Base-by-base conservation (phyloP, 2,329 filamentous ascomycete genomes). In the Myriosclerotinia curreyana region DNA sequence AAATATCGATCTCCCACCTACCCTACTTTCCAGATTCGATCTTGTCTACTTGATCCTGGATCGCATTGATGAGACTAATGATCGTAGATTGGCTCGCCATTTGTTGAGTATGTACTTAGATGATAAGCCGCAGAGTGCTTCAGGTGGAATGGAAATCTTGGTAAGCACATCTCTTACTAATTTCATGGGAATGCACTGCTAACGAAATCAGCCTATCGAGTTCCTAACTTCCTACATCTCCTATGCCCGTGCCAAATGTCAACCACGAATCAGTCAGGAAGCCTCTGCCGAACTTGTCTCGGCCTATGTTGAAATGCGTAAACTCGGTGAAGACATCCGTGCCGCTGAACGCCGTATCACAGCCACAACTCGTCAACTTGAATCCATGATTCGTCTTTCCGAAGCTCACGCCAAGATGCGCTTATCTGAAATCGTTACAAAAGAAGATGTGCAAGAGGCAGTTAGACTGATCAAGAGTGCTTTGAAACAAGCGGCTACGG, bases 351-450 rank as follows among this genome's bases (percentile, higher is more conserved):
- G 96, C 77, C 91, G 95, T 70, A 99, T 99, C 79, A 99, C 95
- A 0, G 95, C 95, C 49, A 99, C 95, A 3, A 99, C 96, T 0
- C 86, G 95, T 74, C 95, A 99, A 78, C 83, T 99, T 7, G 96
- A 99, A 79, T 95, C 90, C 53, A 99, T 99, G 96, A 98, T 99
- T 74, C 94, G 95, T 67, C 88, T 99, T 3, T 81, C 93, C 1
- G 95, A 99, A 80, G 95, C 93, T 0, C 96, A 99, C 77, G 96
- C 95, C 58, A 97, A 97, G 77, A 99, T 99, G 96, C 90, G 95
- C 5, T 84, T 99, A 6, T 86, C 89, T 0, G 76, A 81, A 3
- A 84, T 82, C 17, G 95, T 99, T 50, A 92, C 90, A 0, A 85
- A 83, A 36, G 83, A 84, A 56, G 96, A 99, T 73, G 96, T 99